Evolutionary conservation across 768 basidiomycete species (phyloP).

Genomic region (Macrolepiota albuminosa): DNA sequence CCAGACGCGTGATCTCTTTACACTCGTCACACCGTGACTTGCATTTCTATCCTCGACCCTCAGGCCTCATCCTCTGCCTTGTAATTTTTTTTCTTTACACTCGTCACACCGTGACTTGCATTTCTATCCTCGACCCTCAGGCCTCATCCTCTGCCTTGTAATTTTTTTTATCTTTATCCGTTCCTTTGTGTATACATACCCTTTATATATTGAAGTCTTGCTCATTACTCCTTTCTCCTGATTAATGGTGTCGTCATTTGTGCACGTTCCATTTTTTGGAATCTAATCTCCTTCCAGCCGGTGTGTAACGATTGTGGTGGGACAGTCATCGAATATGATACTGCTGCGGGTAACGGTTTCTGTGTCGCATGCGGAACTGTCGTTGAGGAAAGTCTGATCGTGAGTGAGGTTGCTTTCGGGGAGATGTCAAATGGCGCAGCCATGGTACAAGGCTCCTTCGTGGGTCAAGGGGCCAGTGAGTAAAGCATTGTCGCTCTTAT

Average conservation of each 20-base stretch:
- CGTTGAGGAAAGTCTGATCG: slow-evolving; percentile 89
- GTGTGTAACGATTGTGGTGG: slow-evolving; percentile 77
- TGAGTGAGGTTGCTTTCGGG: slow-evolving; percentile 93
- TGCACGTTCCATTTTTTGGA: not conserved
- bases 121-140: not conserved
- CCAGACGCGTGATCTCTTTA: not conserved
- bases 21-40: slow-evolving; percentile 13
- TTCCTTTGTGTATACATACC: slow-evolving; percentile 14
- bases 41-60: not conserved
- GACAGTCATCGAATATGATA: slow-evolving; percentile 80
- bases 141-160: slow-evolving; percentile 1
- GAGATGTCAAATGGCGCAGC: slow-evolving; percentile 90
- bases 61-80: not conserved
- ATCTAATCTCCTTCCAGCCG: slow-evolving; percentile 29
- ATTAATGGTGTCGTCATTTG: slow-evolving; percentile 11
- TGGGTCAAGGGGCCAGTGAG: slow-evolving; percentile 84
- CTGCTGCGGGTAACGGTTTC: slow-evolving; percentile 80
- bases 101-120: slow-evolving; percentile 12
- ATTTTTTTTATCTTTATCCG: slow-evolving; percentile 11
- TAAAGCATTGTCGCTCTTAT: slow-evolving; percentile 20
- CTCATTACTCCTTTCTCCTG: not conserved
- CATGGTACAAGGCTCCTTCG: slow-evolving; percentile 92
- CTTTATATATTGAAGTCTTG: slow-evolving; percentile 2
- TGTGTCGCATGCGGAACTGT: slow-evolving; percentile 87
- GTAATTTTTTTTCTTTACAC: not conserved